Percentiles rank a stretch among this genome's conserved stretches.
phyloP scores from a whole-genome alignment of 805 yeast species.

The Nakazawaea ernobii region DNA sequence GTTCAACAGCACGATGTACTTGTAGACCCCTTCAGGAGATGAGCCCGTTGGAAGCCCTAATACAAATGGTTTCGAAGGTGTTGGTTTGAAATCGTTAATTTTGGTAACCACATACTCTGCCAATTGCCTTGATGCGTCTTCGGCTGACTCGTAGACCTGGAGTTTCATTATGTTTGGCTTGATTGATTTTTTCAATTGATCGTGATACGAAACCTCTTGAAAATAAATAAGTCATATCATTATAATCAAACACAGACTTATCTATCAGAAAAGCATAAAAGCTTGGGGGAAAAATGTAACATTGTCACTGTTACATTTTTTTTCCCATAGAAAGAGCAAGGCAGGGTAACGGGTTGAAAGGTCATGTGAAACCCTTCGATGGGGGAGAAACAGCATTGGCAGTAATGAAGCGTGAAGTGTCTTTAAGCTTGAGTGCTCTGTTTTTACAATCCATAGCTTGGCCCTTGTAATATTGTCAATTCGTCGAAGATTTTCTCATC shows the following conservation, averaged over 20 bases:
- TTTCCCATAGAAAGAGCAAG: background rate
- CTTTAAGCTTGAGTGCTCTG: too few relatives aligned
- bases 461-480: too few relatives aligned
- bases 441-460: too few relatives aligned
- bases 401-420: too few relatives aligned
- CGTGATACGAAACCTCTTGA: background rate
- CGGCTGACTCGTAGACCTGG: slow-evolving; percentile 26
- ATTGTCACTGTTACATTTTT: slow-evolving; percentile 4
- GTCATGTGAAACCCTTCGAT: too few relatives aligned
- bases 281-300: background rate
- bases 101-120: slow-evolving; percentile 39
- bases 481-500: too few relatives aligned
- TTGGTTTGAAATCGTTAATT: slow-evolving; percentile 40
- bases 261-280: background rate
- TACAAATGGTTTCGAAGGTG: slow-evolving; percentile 41
- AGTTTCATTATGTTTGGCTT: slow-evolving; percentile 17
- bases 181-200: background rate
- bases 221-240: background rate
- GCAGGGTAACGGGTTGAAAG: background rate
- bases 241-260: background rate
- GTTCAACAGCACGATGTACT: slow-evolving; percentile 37
- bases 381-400: too few relatives aligned
- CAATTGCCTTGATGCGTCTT: slow-evolving; percentile 36
- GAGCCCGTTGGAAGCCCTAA: slow-evolving; percentile 60
- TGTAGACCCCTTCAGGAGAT: slow-evolving; percentile 52